These are phyloP conservation scores for Fusarium musae DNA, from an alignment of 2,329 filamentous ascomycete genomes.

Conservation along the genomic window DNA sequence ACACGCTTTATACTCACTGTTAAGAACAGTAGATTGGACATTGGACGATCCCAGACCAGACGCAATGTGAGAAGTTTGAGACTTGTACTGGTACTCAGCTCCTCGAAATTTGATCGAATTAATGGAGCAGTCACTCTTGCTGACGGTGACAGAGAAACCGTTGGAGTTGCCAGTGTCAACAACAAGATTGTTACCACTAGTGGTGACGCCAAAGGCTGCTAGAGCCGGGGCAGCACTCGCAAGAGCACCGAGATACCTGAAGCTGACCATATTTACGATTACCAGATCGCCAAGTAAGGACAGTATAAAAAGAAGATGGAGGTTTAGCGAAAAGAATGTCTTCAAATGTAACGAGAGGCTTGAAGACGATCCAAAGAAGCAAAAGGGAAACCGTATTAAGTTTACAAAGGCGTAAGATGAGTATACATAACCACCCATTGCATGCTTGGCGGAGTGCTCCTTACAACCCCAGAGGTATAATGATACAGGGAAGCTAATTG, in stretches of 20 bases:
- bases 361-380: not conserved
- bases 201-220: slow-evolving; percentile 57
- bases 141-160: slow-evolving; percentile 62
- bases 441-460: slow-evolving; percentile 2
- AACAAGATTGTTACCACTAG: slow-evolving; percentile 55
- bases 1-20: slow-evolving; percentile 29
- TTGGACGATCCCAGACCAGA: slow-evolving; percentile 60
- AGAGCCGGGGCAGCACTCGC: slow-evolving; percentile 46
- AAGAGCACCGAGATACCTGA: slow-evolving; percentile 43
- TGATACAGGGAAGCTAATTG: slow-evolving; percentile 28
- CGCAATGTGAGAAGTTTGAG: slow-evolving; percentile 53
- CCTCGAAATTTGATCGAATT: slow-evolving; percentile 70
- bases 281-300: slow-evolving; percentile 21
- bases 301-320: not conserved
- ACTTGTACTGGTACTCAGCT: slow-evolving; percentile 66
- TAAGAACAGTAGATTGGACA: slow-evolving; percentile 59
- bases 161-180: slow-evolving; percentile 62
- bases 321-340: not conserved
- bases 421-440: slow-evolving; percentile 26
- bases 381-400: not conserved
- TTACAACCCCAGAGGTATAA: slow-evolving; percentile 24
- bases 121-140: slow-evolving; percentile 68
- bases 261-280: slow-evolving; percentile 38
- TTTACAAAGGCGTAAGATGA: not conserved
- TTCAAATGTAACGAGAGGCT: not conserved